Conservation (phyloP, 164 flowering plant genomes). For the Magnolia changhungtana region DNA sequence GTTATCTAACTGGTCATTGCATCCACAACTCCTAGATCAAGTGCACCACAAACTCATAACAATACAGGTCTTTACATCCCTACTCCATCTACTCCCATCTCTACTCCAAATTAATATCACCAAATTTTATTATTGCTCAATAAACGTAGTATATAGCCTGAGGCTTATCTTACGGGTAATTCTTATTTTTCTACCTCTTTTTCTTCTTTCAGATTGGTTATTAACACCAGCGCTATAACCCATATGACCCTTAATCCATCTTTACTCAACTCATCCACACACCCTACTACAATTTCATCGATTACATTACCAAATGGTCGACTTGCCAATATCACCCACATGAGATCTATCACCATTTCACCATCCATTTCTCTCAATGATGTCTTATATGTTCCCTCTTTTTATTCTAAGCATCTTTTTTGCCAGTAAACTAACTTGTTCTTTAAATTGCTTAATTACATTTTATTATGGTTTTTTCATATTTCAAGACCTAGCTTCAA, state of each 20-base stretch:
- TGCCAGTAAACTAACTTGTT: neutral
- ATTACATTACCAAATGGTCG: neutral
- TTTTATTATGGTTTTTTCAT: neutral
- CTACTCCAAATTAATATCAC: neutral
- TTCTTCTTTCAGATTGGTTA: neutral
- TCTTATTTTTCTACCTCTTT: neutral
- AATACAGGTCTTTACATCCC: neutral
- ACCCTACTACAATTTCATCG: neutral
- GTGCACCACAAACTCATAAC: neutral
- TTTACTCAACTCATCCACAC: neutral
- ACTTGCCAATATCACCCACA: neutral
- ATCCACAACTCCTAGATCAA: neutral
- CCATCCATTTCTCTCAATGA: neutral
- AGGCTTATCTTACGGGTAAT: neutral
- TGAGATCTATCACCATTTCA: neutral
- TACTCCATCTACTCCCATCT: neutral
- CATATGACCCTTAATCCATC: neutral
- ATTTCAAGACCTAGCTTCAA: neutral
- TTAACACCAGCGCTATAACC: neutral
- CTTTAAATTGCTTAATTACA: neutral
- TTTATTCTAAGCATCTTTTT: neutral
- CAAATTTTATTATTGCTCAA: neutral
- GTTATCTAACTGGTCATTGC: neutral
- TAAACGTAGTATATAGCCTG: neutral
- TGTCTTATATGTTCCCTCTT: neutral